These are phyloP conservation scores for Pythium periplocum DNA, from an alignment of 352 stramenopile genomes.

Conservation along the genomic window DNA sequence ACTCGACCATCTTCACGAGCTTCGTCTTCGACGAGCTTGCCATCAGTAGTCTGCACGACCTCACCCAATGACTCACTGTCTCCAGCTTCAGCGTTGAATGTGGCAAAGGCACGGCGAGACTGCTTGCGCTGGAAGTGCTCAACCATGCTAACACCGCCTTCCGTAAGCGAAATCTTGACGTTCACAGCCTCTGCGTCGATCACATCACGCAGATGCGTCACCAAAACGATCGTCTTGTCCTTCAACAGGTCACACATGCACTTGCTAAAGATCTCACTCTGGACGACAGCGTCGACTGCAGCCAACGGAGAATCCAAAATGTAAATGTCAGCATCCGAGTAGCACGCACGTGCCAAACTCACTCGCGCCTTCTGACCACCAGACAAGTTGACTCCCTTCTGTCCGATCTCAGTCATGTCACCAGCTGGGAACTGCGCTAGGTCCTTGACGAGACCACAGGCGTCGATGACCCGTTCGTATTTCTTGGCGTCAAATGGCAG, in stretches of 20 bases:
- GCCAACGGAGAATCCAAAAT: slow-evolving; percentile 89
- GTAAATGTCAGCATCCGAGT: slow-evolving; percentile 48
- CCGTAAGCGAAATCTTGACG: slow-evolving; percentile 11
- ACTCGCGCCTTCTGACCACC: slow-evolving; percentile 89
- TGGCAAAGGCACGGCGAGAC: too few relatives aligned
- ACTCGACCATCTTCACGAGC: slow-evolving; percentile 26
- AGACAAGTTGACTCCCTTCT: slow-evolving; percentile 92
- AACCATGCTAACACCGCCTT: not conserved
- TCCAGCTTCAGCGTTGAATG: too few relatives aligned
- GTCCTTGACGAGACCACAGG: slow-evolving; percentile 82
- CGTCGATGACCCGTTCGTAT: slow-evolving; percentile 60
- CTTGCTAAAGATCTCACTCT: slow-evolving; percentile 81
- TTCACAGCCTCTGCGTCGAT: slow-evolving; percentile 20
- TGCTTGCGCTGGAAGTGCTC: not conserved
- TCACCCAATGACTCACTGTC: not conserved
- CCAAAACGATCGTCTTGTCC: slow-evolving; percentile 71
- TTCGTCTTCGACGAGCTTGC: slow-evolving; percentile 30
- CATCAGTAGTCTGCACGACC: not conserved
- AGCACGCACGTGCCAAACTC: slow-evolving; percentile 50
- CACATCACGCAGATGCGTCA: slow-evolving; percentile 82
- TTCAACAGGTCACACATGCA: slow-evolving; percentile 23
- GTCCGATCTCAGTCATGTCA: slow-evolving; percentile 92
- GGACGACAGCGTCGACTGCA: slow-evolving; percentile 93
- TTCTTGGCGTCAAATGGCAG: slow-evolving; percentile 35
- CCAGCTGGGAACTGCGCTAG: slow-evolving; percentile 78